These are phyloP conservation scores for Diaporthe vexans DNA, from an alignment of 2,329 filamentous ascomycete genomes.

Conservation along the genomic window DNA sequence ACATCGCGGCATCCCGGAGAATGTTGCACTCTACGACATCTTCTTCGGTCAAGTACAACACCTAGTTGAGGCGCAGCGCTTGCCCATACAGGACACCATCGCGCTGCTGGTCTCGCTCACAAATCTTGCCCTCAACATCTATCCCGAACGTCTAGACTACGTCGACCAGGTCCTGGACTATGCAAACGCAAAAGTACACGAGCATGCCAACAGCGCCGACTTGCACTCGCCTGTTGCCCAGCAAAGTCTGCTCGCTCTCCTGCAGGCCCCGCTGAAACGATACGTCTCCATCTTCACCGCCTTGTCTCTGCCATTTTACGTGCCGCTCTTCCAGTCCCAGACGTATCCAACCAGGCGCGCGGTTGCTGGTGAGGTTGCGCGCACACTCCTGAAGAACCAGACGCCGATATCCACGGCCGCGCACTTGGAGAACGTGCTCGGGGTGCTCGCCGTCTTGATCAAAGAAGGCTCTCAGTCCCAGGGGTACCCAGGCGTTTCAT, in stretches of 20 bases:
- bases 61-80: conserved; percentile 88
- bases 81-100: conserved; percentile 95
- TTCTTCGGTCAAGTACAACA: conserved; percentile 98
- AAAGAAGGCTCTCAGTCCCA: conserved; percentile 90
- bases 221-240: conserved; percentile 90
- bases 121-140: conserved; percentile 95
- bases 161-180: conserved; percentile 95
- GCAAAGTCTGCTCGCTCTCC: conserved; percentile 87
- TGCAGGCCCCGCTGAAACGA: conserved; percentile 90
- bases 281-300: conserved; percentile 98
- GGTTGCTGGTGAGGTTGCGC: conserved; percentile 89
- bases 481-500: conserved; percentile 87
- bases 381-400: conserved; percentile 84
- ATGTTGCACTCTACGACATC: conserved; percentile 94
- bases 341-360: conserved; percentile 93
- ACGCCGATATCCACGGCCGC: conserved; percentile 83
- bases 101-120: conserved; percentile 93
- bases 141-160: conserved; percentile 92
- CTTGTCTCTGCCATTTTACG: conserved; percentile 89
- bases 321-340: conserved; percentile 90
- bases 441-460: conserved; percentile 90
- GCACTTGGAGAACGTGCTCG: conserved; percentile 89
- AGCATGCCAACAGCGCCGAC: conserved; percentile 95
- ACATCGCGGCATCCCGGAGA: conserved; percentile 73
- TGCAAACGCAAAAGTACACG: conserved; percentile 86